A percentile compares a stretch with the other conserved stretches of the same genome.
phyloP scores from a whole-genome alignment of 225 moss, liverwort and hornwort genomes.

The Pseudoscleropodium purum region DNA sequence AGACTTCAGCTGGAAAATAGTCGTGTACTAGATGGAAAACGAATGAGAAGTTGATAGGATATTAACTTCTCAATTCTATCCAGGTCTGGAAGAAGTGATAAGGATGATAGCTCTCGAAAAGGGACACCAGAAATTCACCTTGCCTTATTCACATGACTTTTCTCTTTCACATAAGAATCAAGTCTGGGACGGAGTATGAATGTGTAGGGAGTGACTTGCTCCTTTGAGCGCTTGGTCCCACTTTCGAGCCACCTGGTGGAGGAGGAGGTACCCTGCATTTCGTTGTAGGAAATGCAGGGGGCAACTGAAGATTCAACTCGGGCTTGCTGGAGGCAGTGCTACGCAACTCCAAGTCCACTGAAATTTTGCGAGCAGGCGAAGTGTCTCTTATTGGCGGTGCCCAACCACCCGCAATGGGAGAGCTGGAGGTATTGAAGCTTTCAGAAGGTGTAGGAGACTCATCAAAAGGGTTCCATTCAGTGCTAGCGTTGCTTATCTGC shows the following conservation, averaged over 20 bases:
- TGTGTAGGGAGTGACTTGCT: background rate
- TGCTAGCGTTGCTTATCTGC: constrained; percentile 9
- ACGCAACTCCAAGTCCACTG: background rate
- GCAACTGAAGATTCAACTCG: background rate
- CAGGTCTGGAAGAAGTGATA: background rate
- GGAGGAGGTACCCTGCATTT: constrained; percentile 6
- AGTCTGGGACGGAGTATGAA: background rate
- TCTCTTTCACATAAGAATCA: constrained; percentile 18
- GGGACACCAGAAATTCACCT: background rate
- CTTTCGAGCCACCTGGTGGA: constrained; percentile 13
- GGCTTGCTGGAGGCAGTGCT: constrained; percentile 8
- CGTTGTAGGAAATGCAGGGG: background rate
- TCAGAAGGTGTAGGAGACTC: constrained; percentile 6
- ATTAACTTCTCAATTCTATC: background rate
- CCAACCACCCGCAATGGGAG: constrained; percentile 6
- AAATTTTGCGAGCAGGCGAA: background rate
- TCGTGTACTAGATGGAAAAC: background rate
- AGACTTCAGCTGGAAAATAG: background rate
- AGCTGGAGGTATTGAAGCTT: background rate
- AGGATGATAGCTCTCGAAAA: background rate
- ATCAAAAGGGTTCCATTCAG: constrained; percentile 19
- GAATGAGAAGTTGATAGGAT: background rate
- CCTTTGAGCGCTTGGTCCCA: background rate
- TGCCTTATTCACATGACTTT: background rate
- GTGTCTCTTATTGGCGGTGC: background rate